A percentile compares a stretch with the other conserved stretches of the same genome.
Evolutionary conservation across 768 basidiomycete species (phyloP).

Genomic region (Mrakia gelida): DNA sequence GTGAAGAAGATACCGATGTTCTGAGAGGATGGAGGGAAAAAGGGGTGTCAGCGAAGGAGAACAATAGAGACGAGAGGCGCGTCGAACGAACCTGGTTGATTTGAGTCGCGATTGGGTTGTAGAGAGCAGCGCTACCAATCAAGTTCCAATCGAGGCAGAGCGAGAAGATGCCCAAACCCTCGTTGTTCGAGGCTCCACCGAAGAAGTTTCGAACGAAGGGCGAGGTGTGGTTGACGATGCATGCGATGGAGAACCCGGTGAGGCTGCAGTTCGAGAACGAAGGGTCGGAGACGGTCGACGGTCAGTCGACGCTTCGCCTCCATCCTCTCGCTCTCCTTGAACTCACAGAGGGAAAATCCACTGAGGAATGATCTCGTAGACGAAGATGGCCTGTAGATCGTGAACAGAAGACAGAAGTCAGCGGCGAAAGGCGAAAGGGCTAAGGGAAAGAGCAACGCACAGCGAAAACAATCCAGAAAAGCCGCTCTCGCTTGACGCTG

Average conservation of each 20-base stretch:
- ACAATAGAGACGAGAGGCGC: background rate
- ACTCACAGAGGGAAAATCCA: no score
- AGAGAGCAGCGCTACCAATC: constrained; percentile 36
- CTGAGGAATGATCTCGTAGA: background rate
- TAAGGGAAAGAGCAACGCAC: no score
- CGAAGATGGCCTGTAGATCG: constrained; percentile 34
- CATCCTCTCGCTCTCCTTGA: no score
- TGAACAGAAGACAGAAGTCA: no score
- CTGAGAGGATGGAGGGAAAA: background rate
- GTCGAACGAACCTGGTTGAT: constrained; percentile 29
- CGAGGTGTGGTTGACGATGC: constrained; percentile 41
- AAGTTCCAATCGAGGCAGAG: no score
- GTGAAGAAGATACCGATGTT: constrained; percentile 33
- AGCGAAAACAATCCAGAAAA: constrained; percentile 43
- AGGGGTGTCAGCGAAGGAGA: background rate
- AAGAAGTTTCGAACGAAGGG: constrained; percentile 46
- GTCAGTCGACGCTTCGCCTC: background rate
- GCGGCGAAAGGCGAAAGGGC: no score
- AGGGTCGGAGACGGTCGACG: constrained; percentile 48
- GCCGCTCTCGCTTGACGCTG: constrained; percentile 38
- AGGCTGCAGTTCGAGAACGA: constrained; percentile 42
- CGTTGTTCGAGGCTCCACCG: constrained; percentile 47
- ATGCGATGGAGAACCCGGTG: constrained; percentile 44
- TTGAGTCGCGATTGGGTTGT: constrained; percentile 42
- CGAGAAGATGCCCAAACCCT: no score